Evolutionary conservation across 768 basidiomycete genomes (phyloP), one percentile per base, ranked within the genome.

Genomic region (Rhodotorula sphaerocarpa): DNA sequence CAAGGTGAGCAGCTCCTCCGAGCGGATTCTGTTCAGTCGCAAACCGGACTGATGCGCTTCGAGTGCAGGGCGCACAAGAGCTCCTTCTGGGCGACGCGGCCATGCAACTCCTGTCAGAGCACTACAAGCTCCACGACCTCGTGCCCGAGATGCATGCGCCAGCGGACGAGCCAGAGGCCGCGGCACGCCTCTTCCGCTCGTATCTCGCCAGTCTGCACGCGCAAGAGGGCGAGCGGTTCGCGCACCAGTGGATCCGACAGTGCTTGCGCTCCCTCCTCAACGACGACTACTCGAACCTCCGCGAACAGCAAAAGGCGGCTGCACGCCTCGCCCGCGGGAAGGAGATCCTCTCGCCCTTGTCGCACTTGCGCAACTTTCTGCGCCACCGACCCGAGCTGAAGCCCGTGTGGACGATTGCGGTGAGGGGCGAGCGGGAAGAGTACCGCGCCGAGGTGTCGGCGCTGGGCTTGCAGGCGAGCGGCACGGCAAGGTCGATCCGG

Each of bases 161-260:
- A 30, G 34, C 42, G 2, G 6, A 31, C 6, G 21, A 41, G 16
- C 46, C 31, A n/a, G 14, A n/a, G 16, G 41, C 50, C 30, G 28
- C 30, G 3, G 48, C 47, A 15, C n/a, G 47, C 15, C 57, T 64
- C 36, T 59, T 64, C 33, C 36, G 50, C 57, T 30, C 53, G 1
- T 64, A 64, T 48, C 48, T 33, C 27, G 57, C 53, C 12, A 53
- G 63, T 21, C 34, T 59, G 23, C 28, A 39, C n/a, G 27, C 27
- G 3, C 61, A 64, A 45, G 48, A 64, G 27, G 57, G 63, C n/a
- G 3, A 36, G 25, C 3, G 7, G 6, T 59, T 21, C 52, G 46
- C 57, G 18, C 53, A 33, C 0, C 52, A 43, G 10, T 64, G 57
- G 57, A 20, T 64, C 33, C 45, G 63, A 12, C 53, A 64, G 36